Conservation (phyloP, 2,329 filamentous ascomycete species). For the Curvularia spicifera region DNA sequence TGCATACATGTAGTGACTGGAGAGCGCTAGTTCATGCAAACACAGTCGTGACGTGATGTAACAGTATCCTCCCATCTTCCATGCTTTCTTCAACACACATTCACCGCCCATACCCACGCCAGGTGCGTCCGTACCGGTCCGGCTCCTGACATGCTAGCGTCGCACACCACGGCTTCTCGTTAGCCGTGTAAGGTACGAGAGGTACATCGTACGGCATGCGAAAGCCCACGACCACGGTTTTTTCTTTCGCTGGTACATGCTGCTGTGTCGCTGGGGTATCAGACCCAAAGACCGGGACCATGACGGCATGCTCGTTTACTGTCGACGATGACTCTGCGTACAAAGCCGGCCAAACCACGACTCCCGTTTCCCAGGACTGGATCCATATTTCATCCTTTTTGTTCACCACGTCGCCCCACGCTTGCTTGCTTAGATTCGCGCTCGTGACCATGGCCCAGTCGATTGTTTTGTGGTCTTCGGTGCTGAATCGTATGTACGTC, state of each 20-base stretch:
- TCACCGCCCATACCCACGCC: conserved; percentile 37
- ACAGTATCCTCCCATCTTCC: no score
- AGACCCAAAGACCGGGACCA: conserved; percentile 72
- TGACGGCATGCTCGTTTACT: conserved; percentile 47
- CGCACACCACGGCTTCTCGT: conserved; percentile 80
- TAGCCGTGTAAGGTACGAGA: conserved; percentile 66
- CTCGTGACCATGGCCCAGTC: conserved; percentile 89
- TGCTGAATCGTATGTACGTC: conserved; percentile 76
- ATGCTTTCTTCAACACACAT: background rate
- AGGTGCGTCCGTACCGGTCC: conserved; percentile 63
- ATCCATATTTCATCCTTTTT: conserved; percentile 68
- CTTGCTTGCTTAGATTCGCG: conserved; percentile 90
- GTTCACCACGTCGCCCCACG: conserved; percentile 75
- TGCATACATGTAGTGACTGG: background rate
- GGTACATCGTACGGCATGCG: conserved; percentile 86
- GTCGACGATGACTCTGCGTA: conserved; percentile 35
- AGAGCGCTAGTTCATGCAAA: background rate
- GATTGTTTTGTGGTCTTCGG: conserved; percentile 55
- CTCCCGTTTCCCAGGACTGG: conserved; percentile 83
- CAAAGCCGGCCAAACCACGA: conserved; percentile 77
- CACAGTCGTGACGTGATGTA: background rate
- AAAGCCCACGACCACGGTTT: conserved; percentile 64
- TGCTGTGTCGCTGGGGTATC: conserved; percentile 12
- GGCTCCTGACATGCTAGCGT: conserved; percentile 64
- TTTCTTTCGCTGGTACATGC: background rate